These are phyloP conservation scores for Cladobotryum protrusum DNA, from an alignment of 2,329 filamentous ascomycete genomes.

Conservation along the genomic window DNA sequence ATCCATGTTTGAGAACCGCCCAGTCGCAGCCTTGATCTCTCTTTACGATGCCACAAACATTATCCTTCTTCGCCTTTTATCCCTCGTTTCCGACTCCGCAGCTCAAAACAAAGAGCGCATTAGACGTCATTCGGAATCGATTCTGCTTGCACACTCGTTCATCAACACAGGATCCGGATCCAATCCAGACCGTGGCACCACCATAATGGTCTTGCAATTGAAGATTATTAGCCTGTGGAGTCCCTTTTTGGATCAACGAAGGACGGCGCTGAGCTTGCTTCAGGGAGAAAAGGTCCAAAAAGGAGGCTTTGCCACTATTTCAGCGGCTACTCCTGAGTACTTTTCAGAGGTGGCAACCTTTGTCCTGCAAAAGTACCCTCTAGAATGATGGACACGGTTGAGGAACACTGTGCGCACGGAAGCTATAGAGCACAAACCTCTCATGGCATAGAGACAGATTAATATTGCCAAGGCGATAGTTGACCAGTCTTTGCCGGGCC, in stretches of 20 bases:
- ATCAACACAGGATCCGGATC: background rate
- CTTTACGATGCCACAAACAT: slow-evolving; percentile 11
- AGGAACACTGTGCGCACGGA: no score
- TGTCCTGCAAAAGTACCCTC: slow-evolving; percentile 10
- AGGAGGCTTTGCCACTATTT: slow-evolving; percentile 15
- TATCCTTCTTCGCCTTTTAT: slow-evolving; percentile 2
- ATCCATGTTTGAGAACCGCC: slow-evolving; percentile 2
- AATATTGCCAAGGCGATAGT: no score
- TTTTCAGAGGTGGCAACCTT: slow-evolving; percentile 16
- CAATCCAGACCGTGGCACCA: slow-evolving; percentile 5
- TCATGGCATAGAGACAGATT: no score
- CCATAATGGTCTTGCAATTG: slow-evolving; percentile 13
- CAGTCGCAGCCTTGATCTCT: slow-evolving; percentile 6
- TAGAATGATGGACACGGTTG: slow-evolving; percentile 1
- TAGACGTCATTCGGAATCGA: slow-evolving; percentile 6
- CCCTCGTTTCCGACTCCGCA: slow-evolving; percentile 1
- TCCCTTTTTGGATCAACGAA: slow-evolving; percentile 11
- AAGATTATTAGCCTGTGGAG: slow-evolving; percentile 15
- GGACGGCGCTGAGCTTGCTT: slow-evolving; percentile 4
- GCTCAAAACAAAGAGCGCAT: background rate
- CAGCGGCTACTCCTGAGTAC: slow-evolving; percentile 12
- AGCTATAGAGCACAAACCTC: no score
- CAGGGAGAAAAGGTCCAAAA: slow-evolving; percentile 9
- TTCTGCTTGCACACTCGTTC: slow-evolving; percentile 4
- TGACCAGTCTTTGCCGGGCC: no score